These are phyloP conservation scores for Kodamaea fukazawae DNA, from an alignment of 805 yeast species.

Conservation along the genomic window DNA sequence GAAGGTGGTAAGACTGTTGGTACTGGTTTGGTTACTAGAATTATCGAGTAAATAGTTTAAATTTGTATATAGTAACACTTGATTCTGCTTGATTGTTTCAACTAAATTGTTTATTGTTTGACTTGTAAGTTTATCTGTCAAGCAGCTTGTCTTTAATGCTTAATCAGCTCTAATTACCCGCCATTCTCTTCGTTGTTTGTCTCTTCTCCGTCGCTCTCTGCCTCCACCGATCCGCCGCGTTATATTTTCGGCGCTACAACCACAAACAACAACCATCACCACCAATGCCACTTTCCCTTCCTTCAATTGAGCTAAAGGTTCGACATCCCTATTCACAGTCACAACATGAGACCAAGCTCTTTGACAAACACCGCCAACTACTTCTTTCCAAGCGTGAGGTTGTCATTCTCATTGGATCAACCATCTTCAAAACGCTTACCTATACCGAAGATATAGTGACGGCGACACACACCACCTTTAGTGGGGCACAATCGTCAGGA, in stretches of 20 bases:
- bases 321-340: constrained; percentile 18
- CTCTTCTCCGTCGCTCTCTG: no score
- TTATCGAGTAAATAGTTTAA: constrained; percentile 52
- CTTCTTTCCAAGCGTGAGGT: constrained; percentile 39
- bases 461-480: constrained; percentile 62
- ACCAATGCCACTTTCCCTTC: neutral
- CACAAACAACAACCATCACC: neutral
- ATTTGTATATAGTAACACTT: constrained; percentile 10
- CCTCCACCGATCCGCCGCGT: no score
- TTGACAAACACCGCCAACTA: constrained; percentile 31
- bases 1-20: constrained; percentile 99
- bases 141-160: no score
- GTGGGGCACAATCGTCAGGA: neutral
- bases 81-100: neutral
- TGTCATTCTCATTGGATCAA: constrained; percentile 49
- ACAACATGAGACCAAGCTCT: constrained; percentile 15
- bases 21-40: constrained; percentile 95
- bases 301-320: constrained; percentile 24
- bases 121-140: no score
- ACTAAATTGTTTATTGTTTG: neutral
- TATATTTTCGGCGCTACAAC: neutral
- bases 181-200: no score
- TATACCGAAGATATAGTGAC: constrained; percentile 52
- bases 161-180: no score
- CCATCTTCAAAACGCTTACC: constrained; percentile 46